Evolutionary conservation across 1,139 yeast species (phyloP).

Genomic region (Diutina pseudorugosa): DNA sequence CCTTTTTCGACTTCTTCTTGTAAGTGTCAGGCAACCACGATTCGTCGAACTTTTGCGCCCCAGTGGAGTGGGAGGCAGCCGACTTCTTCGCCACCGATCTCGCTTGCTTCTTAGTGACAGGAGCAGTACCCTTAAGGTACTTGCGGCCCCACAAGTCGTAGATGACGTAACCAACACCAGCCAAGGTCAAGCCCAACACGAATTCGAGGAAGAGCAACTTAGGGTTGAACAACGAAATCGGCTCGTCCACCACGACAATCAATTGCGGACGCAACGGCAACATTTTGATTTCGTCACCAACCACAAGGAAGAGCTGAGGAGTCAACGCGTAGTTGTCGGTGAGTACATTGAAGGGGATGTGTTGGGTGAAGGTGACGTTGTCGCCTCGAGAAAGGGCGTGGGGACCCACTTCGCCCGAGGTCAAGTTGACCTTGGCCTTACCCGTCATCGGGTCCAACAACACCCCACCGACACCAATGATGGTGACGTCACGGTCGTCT

Average conservation of each 20-base stretch:
- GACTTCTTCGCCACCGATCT: constrained; percentile 13
- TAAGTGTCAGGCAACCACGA: constrained; percentile 3
- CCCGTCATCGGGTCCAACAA: constrained; percentile 46
- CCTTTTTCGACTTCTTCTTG: constrained; percentile 1
- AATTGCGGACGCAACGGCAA: constrained; percentile 49
- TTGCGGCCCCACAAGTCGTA: constrained; percentile 34
- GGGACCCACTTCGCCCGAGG: constrained; percentile 59
- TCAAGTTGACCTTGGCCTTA: constrained; percentile 44
- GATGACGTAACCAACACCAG: constrained; percentile 34
- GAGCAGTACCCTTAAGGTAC: constrained; percentile 28
- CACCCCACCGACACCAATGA: constrained; percentile 69
- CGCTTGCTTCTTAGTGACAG: constrained; percentile 11
- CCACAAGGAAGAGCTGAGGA: constrained; percentile 47
- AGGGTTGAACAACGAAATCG: constrained; percentile 63
- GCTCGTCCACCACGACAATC: constrained; percentile 48
- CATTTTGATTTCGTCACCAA: constrained; percentile 40
- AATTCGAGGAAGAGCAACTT: constrained; percentile 54
- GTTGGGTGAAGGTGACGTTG: constrained; percentile 37
- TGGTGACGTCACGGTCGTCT: constrained; percentile 14
- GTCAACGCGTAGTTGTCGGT: constrained; percentile 49
- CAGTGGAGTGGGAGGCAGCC: constrained; percentile 16
- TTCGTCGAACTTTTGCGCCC: constrained; percentile 6
- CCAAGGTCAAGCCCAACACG: constrained; percentile 39
- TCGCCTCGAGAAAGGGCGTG: constrained; percentile 38
- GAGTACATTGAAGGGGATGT: constrained; percentile 40